Conservation (phyloP, 257 asterid genomes). For the Solanum lignicaule region DNA sequence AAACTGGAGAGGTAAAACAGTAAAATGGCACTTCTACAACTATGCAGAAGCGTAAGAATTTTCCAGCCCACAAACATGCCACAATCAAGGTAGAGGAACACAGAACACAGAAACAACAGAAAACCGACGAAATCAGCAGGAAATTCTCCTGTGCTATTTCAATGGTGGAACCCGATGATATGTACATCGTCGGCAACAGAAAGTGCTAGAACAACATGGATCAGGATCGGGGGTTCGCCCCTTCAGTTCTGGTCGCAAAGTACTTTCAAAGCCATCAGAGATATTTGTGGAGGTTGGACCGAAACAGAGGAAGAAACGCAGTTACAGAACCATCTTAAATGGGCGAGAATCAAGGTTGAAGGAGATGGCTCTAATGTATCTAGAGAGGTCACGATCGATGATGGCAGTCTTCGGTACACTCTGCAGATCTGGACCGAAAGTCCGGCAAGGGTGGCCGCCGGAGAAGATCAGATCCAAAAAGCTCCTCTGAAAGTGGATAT, state of each 20-base stretch:
- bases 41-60: not conserved
- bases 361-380: not conserved
- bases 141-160: not conserved
- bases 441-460: not conserved
- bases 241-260: not conserved
- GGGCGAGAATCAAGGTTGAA: not conserved
- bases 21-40: not conserved
- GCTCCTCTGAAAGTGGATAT: not conserved
- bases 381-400: not conserved
- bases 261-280: not conserved
- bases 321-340: no score
- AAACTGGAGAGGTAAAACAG: not conserved
- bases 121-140: not conserved
- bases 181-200: not conserved
- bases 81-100: not conserved
- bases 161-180: not conserved
- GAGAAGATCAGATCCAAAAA: not conserved
- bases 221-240: not conserved
- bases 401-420: not conserved
- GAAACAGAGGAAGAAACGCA: not conserved
- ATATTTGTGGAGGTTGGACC: not conserved
- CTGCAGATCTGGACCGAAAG: not conserved
- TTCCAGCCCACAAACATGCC: not conserved
- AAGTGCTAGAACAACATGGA: not conserved
- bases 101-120: not conserved